These are phyloP conservation scores for Gastroboletus turbinatus DNA, from an alignment of 1,284 basidiomycete genomes.

Conservation along the genomic window DNA sequence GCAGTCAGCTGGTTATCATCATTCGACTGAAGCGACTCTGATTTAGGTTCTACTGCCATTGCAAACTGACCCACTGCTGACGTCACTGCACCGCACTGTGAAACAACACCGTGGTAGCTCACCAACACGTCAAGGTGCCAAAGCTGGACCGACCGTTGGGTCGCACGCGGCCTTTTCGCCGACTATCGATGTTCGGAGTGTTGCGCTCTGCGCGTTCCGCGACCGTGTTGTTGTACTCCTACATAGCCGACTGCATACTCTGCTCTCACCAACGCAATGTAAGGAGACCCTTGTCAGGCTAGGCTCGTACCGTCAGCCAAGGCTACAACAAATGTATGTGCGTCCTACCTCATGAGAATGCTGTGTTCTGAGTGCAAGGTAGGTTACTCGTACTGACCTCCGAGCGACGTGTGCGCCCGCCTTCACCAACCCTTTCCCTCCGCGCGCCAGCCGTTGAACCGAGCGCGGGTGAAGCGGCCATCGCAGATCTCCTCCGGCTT, in stretches of 20 bases:
- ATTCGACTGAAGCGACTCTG: slow-evolving; percentile 1
- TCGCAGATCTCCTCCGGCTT: slow-evolving; percentile 59
- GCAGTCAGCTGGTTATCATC: neutral
- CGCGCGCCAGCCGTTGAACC: slow-evolving; percentile 37
- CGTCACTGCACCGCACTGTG: slow-evolving; percentile 62
- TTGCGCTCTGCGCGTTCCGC: slow-evolving; percentile 79
- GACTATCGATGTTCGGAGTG: slow-evolving; percentile 76
- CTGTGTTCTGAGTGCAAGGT: slow-evolving; percentile 3
- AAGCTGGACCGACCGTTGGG: slow-evolving; percentile 40
- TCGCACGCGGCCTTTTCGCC: slow-evolving; percentile 31
- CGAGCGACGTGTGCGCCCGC: slow-evolving; percentile 30
- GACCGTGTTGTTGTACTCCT: slow-evolving; percentile 75
- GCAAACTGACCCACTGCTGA: slow-evolving; percentile 70
- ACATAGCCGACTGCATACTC: slow-evolving; percentile 52
- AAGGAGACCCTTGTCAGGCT: slow-evolving; percentile 54
- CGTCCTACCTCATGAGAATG: neutral
- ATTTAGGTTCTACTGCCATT: slow-evolving; percentile 70
- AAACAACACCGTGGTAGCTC: slow-evolving; percentile 60
- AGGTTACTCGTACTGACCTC: slow-evolving; percentile 80
- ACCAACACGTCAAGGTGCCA: slow-evolving; percentile 49
- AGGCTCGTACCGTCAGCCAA: slow-evolving; percentile 55
- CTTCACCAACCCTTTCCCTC: slow-evolving; percentile 30
- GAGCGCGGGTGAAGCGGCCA: slow-evolving; percentile 59
- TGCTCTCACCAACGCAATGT: slow-evolving; percentile 49
- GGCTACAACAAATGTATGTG: slow-evolving; percentile 72